phyloP scores from a whole-genome alignment of 257 asterid genomes.

The Primulina eburnea region DNA sequence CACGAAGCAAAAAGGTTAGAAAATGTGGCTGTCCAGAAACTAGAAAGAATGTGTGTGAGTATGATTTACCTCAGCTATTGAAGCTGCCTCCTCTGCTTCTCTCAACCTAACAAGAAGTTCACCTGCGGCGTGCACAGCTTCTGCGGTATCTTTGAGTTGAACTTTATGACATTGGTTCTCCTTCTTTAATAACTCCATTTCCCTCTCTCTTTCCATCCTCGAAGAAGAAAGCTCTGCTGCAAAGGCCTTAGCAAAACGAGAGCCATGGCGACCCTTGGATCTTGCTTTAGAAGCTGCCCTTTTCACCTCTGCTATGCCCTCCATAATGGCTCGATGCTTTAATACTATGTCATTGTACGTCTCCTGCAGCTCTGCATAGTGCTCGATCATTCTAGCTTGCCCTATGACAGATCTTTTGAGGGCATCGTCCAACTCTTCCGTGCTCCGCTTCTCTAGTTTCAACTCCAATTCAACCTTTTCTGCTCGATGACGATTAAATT shows the following conservation, averaged over 20 bases:
- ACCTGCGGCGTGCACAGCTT: constrained; percentile 98
- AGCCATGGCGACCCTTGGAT: constrained; percentile 73
- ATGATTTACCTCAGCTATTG: constrained; percentile 65
- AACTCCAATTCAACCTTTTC: constrained; percentile 76
- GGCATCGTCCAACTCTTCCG: constrained; percentile 84
- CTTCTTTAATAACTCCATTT: constrained; percentile 66
- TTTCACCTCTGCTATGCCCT: constrained; percentile 76
- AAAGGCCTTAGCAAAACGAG: constrained; percentile 79
- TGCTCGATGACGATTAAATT: constrained; percentile 64
- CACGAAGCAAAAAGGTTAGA: neutral
- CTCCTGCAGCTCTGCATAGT: constrained; percentile 83
- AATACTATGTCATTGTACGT: constrained; percentile 62
- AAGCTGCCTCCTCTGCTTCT: constrained; percentile 89
- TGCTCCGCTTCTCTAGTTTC: constrained; percentile 64
- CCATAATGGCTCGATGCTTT: constrained; percentile 74
- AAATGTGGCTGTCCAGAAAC: neutral
- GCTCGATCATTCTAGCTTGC: constrained; percentile 93
- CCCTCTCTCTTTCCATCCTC: constrained; percentile 81
- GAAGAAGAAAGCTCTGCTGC: constrained; percentile 86
- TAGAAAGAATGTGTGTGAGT: neutral
- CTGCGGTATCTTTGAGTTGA: constrained; percentile 94
- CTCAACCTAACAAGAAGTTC: constrained; percentile 83
- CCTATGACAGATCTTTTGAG: constrained; percentile 69
- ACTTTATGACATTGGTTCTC: constrained; percentile 66
- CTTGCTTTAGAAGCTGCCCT: constrained; percentile 93